Base-by-base conservation (phyloP, 176 grass and related monocot genomes). In the Pontederia paniculata region DNA sequence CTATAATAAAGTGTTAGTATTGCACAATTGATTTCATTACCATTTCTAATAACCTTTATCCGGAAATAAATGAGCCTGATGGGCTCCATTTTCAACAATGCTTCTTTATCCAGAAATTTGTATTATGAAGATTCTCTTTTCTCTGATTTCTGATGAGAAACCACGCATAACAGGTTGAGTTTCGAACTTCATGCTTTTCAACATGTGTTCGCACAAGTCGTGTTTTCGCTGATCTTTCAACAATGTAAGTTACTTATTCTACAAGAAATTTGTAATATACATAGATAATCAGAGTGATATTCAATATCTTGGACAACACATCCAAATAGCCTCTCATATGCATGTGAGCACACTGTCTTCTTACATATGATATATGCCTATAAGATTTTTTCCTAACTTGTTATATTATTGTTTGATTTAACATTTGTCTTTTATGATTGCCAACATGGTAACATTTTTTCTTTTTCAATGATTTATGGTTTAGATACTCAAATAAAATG, bases 401-500 rank as follows among this genome's bases (percentile, higher is more conserved):
- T 6, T 37, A 37, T 21, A 22, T 46, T 23, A 1, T 9, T 63
- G 1, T 9, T 23, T 49, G 68, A 69, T 21, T 51, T 23, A 10
- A 18, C 63, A 20, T 17, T 44, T 48, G 21, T 57, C 21, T 62
- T 68, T 10, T 67, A 23, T 62, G 12, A 56, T 9, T 16, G 14
- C 21, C 4, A 44, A 10, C 3, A n/a, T 67, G 14, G 15, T 52
- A 21, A 68, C 45, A 7, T 12, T 8, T 47, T 46, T 69, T 44
- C 45, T 22, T 17, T n/a, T n/a, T n/a, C n/a, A 8, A 9, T 46
- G 21, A 17, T 28, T 81, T 43, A 54, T 69, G 83, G 65, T 37
- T 5, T 77, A 91, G 93, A 72, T 91, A 88, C 78, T 81, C 86
- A 14, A 91, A 82, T 69, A 98, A 88, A 76, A 91, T 82, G 42